phyloP scores from a whole-genome alignment of 1,284 basidiomycete species.

The Rhodotorula sp. region DNA sequence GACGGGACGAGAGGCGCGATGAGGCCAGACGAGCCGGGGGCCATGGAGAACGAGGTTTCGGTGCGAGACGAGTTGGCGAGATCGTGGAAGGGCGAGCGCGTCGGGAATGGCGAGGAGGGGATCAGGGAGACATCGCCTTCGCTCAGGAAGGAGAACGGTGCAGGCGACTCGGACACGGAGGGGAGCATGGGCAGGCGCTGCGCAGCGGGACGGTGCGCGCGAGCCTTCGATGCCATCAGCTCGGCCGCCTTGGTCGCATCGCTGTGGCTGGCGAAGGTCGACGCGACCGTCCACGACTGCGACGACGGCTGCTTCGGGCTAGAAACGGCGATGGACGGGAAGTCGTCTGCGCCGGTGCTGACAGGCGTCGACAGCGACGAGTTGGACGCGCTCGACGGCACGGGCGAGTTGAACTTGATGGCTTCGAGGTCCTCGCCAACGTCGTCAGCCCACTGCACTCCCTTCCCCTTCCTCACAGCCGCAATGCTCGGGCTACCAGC shows the following conservation, averaged over 20 bases:
- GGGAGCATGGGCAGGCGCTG: slow-evolving; percentile 12
- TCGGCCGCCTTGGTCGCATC: slow-evolving; percentile 29
- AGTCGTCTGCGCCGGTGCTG: neutral
- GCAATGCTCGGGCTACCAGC: neutral
- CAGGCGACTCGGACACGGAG: slow-evolving; percentile 15
- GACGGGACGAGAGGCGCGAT: slow-evolving; percentile 31
- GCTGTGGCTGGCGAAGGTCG: slow-evolving; percentile 10
- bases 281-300: slow-evolving; percentile 27
- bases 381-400: neutral
- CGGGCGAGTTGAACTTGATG: slow-evolving; percentile 36
- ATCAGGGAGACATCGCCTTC: slow-evolving; percentile 8
- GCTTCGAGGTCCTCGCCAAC: slow-evolving; percentile 37
- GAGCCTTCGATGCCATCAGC: slow-evolving; percentile 31
- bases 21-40: slow-evolving; percentile 28
- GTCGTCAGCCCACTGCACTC: slow-evolving; percentile 42
- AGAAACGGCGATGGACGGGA: slow-evolving; percentile 22
- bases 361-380: neutral
- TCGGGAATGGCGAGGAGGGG: neutral
- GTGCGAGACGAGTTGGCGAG: slow-evolving; percentile 23
- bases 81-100: slow-evolving; percentile 30
- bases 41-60: slow-evolving; percentile 31
- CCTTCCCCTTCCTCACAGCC: slow-evolving; percentile 34
- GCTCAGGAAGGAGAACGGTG: slow-evolving; percentile 28
- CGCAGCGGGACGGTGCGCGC: neutral
- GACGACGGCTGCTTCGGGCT: slow-evolving; percentile 1